Conservation (phyloP, 352 stramenopile species). For the Pythium monospermum region DNA sequence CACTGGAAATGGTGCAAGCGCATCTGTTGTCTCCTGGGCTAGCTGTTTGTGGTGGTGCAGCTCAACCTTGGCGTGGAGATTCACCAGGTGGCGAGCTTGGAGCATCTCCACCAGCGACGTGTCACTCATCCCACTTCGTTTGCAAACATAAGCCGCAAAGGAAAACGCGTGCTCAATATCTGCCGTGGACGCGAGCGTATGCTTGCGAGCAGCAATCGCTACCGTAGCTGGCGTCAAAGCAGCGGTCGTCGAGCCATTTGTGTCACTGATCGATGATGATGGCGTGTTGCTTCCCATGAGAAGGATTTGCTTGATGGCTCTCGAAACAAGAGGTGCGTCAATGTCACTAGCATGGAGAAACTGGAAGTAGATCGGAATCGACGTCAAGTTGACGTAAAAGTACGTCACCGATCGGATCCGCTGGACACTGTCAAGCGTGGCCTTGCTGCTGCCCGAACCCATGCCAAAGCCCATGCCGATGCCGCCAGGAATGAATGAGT, state of each 20-base stretch:
- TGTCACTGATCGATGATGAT: neutral
- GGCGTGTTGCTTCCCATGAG: constrained; percentile 3
- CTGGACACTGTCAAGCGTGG: constrained; percentile 25
- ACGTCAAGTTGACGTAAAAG: constrained; percentile 86
- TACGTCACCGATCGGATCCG: constrained; percentile 44
- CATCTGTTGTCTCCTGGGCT: too few relatives aligned
- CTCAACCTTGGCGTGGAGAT: constrained; percentile 65
- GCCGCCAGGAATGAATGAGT: neutral
- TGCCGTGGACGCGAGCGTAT: constrained; percentile 43
- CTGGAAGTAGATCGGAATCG: constrained; percentile 79
- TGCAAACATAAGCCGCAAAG: constrained; percentile 80
- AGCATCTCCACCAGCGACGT: constrained; percentile 84
- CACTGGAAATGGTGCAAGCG: too few relatives aligned
- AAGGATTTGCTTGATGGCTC: constrained; percentile 47
- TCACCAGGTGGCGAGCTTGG: constrained; percentile 73
- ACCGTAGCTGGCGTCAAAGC: neutral
- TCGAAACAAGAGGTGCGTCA: constrained; percentile 56
- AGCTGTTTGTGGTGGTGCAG: constrained; percentile 1
- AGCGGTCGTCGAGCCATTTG: neutral
- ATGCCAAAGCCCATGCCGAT: neutral
- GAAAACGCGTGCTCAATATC: constrained; percentile 85
- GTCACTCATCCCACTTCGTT: constrained; percentile 74
- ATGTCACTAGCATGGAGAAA: constrained; percentile 60
- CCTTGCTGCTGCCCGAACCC: neutral
- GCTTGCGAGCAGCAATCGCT: constrained; percentile 8